Conservation (phyloP, 176 grass and related monocot species). For the Chloris gayana region DNA sequence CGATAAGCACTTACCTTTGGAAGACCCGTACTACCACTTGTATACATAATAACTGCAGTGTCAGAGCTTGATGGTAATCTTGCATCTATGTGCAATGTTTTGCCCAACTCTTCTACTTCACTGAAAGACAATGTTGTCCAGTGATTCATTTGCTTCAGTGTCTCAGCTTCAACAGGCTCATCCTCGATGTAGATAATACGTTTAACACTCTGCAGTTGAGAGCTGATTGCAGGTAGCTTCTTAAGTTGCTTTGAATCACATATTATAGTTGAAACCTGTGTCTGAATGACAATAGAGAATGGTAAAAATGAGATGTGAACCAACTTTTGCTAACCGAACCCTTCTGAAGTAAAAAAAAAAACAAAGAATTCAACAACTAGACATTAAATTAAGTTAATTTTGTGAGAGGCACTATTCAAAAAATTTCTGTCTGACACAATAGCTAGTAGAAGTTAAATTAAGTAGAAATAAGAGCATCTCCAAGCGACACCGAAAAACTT, state of each 20-base stretch:
- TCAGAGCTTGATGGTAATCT: slow-evolving; percentile 69
- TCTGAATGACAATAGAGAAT: slow-evolving; percentile 58
- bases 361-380: not conserved
- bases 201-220: slow-evolving; percentile 57
- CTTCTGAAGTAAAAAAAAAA: not conserved
- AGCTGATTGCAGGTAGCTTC: slow-evolving; percentile 72
- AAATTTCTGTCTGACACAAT: not conserved
- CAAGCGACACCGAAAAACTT: no score
- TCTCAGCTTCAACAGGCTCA: slow-evolving; percentile 64
- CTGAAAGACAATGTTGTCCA: slow-evolving; percentile 57
- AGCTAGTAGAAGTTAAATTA: not conserved
- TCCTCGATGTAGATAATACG: slow-evolving; percentile 91
- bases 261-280: slow-evolving; percentile 79
- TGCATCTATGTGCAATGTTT: slow-evolving; percentile 49
- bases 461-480: not conserved
- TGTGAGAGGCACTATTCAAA: not conserved
- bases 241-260: slow-evolving; percentile 93
- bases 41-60: slow-evolving; percentile 92
- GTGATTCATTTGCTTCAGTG: slow-evolving; percentile 51
- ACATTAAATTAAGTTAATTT: not conserved
- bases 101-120: slow-evolving; percentile 76
- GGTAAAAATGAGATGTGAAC: slow-evolving; percentile 20
- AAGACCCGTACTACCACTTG: slow-evolving; percentile 87
- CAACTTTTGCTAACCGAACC: not conserved
- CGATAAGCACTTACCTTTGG: slow-evolving; percentile 63